Evolutionary conservation across 495 filamentous ascomycete species (phyloP).

Genomic region (Amphirosellinia nigrospora): DNA sequence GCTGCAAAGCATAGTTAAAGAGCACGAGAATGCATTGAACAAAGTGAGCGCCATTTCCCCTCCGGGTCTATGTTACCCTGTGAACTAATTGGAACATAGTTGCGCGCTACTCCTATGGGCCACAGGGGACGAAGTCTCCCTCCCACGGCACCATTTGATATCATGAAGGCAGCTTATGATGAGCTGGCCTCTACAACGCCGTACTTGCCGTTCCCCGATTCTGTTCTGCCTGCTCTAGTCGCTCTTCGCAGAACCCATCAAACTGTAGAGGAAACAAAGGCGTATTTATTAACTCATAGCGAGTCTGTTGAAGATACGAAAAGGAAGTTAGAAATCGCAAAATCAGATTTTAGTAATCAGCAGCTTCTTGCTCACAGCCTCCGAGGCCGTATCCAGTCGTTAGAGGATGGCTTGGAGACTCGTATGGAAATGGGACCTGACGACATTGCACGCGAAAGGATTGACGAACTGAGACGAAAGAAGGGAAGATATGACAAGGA

Average conservation of each 20-base stretch:
- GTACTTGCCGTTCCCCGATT: constrained; percentile 67
- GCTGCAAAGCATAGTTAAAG: constrained; percentile 67
- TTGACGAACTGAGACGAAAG: constrained; percentile 63
- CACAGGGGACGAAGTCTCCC: constrained; percentile 27
- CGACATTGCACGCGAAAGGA: constrained; percentile 61
- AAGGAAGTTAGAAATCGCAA: constrained; percentile 62
- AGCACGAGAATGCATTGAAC: constrained; percentile 66
- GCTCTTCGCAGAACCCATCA: constrained; percentile 69
- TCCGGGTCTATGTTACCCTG: constrained; percentile 44
- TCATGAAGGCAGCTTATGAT: constrained; percentile 71
- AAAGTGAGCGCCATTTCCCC: constrained; percentile 27
- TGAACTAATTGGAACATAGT: constrained; percentile 30
- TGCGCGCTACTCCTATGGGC: constrained; percentile 35
- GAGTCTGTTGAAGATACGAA: constrained; percentile 59
- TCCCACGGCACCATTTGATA: constrained; percentile 45
- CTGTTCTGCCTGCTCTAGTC: constrained; percentile 72
- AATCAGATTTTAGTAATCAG: constrained; percentile 68
- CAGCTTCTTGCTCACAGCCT: constrained; percentile 61
- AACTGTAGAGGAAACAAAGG: constrained; percentile 67
- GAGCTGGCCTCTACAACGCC: constrained; percentile 64
- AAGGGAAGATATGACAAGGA: constrained; percentile 61
- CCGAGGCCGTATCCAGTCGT: constrained; percentile 51
- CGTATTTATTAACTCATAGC: constrained; percentile 61
- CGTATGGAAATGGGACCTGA: constrained; percentile 64
- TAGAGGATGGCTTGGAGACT: constrained; percentile 60